A percentile compares a stretch with the other conserved stretches of the same genome.
Evolutionary conservation across 2,329 filamentous ascomycete genomes (phyloP).

Genomic region (Monilinia polystroma): DNA sequence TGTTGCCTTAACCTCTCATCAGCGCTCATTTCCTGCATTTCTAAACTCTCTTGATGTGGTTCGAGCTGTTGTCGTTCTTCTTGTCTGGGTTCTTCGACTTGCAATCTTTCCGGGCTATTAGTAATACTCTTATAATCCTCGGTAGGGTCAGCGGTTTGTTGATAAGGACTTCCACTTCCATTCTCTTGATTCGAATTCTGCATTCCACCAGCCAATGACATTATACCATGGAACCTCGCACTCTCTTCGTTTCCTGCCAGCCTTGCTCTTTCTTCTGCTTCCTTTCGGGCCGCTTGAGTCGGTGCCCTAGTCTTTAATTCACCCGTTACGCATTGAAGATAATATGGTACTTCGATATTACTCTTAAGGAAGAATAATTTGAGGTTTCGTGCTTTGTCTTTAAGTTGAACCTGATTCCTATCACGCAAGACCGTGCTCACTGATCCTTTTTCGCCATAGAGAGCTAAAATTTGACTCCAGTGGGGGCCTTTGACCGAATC

Average conservation of each 20-base stretch:
- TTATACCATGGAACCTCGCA: constrained; percentile 59
- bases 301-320: constrained; percentile 85
- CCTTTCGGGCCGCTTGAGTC: constrained; percentile 67
- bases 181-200: constrained; percentile 21
- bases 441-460: constrained; percentile 78
- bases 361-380: constrained; percentile 92
- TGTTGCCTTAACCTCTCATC: constrained; percentile 23
- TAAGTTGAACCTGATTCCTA: constrained; percentile 85
- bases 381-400: constrained; percentile 86
- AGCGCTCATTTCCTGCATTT: constrained; percentile 21
- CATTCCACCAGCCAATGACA: constrained; percentile 54
- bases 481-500: constrained; percentile 88
- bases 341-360: constrained; percentile 85
- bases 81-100: constrained; percentile 27
- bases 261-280: constrained; percentile 62
- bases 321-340: constrained; percentile 82
- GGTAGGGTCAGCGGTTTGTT: constrained; percentile 6
- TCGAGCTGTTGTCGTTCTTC: neutral
- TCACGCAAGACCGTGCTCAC: constrained; percentile 83
- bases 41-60: neutral
- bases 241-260: constrained; percentile 59
- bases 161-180: constrained; percentile 16
- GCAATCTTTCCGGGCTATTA: constrained; percentile 26
- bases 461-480: constrained; percentile 85
- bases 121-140: constrained; percentile 17